Evolutionary conservation across 2,329 filamentous ascomycete genomes (phyloP).

Genomic region (Corinectria fuckeliana): DNA sequence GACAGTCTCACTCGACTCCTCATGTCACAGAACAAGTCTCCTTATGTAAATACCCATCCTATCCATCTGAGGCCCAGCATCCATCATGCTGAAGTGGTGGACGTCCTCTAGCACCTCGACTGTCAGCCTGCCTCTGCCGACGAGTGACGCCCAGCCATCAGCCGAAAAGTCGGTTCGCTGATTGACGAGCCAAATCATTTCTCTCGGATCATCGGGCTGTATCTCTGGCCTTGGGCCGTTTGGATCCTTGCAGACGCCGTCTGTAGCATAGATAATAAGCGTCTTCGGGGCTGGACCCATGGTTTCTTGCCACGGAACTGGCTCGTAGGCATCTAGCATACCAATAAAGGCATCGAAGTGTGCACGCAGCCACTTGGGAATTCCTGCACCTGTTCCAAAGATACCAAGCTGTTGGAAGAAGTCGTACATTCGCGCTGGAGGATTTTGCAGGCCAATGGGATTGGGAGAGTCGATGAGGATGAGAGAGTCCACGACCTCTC

Average conservation of each 20-base stretch:
- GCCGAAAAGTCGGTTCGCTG: constrained; percentile 71
- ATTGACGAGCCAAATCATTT: constrained; percentile 73
- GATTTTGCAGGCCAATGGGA: constrained; percentile 71
- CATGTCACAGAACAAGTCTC: constrained; percentile 1
- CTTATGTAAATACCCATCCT: constrained; percentile 21
- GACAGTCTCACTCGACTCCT: not conserved
- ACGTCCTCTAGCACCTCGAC: constrained; percentile 24
- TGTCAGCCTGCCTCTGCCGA: constrained; percentile 15
- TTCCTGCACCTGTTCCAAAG: constrained; percentile 68
- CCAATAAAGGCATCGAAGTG: constrained; percentile 75
- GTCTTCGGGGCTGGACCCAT: constrained; percentile 63
- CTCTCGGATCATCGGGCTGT: constrained; percentile 57
- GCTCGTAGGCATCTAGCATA: constrained; percentile 72
- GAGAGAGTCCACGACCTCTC: constrained; percentile 64
- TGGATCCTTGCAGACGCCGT: constrained; percentile 74
- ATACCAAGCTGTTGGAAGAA: constrained; percentile 78
- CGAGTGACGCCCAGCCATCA: constrained; percentile 34
- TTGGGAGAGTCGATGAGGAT: constrained; percentile 72
- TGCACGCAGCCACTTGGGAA: constrained; percentile 75
- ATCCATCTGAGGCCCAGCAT: constrained; percentile 27
- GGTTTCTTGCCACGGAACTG: constrained; percentile 64
- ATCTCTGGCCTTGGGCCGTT: constrained; percentile 63
- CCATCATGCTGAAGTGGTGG: constrained; percentile 33
- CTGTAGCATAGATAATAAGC: constrained; percentile 73
- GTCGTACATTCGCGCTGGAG: constrained; percentile 67